Evolutionary conservation across 208 protist genomes (phyloP).

Genomic region (Acanthamoeba pearcei): DNA sequence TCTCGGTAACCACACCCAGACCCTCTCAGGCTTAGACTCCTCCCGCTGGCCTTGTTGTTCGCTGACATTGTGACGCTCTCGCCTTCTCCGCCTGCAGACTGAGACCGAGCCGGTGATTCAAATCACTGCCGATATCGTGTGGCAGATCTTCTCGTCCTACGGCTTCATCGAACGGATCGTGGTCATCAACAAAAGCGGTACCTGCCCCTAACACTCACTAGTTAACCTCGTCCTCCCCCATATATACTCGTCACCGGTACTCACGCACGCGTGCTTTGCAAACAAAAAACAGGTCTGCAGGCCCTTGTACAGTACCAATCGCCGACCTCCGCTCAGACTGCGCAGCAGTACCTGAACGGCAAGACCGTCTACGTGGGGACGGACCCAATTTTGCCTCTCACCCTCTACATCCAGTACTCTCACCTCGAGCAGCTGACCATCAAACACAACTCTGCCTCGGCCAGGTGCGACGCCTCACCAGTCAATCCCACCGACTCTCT

Average conservation of each 20-base stretch:
- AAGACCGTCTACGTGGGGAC: constrained; percentile 57
- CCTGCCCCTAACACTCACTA: not conserved
- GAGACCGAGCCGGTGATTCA: constrained; percentile 6
- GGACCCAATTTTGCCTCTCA: constrained; percentile 31
- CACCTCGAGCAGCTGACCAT: constrained; percentile 46
- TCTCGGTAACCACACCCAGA: not conserved
- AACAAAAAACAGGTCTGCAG: not conserved
- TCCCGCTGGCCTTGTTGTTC: not conserved
- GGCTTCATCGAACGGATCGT: constrained; percentile 65
- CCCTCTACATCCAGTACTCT: constrained; percentile 60
- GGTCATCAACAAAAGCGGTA: constrained; percentile 64
- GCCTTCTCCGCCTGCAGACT: not conserved
- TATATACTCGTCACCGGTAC: not conserved
- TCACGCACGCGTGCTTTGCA: not conserved
- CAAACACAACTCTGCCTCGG: constrained; percentile 37
- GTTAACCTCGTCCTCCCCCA: not conserved
- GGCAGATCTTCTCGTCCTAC: constrained; percentile 67
- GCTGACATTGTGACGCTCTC: not conserved
- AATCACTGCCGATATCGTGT: constrained; percentile 64
- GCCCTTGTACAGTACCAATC: constrained; percentile 23
- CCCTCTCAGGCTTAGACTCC: not conserved
- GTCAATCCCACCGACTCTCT: too few species aligned
- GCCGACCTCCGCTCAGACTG: not conserved
- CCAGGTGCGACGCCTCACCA: not conserved
- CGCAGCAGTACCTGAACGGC: constrained; percentile 33